Evolutionary conservation across 768 basidiomycete species (phyloP).

Genomic region (Boletus tomentosulus): DNA sequence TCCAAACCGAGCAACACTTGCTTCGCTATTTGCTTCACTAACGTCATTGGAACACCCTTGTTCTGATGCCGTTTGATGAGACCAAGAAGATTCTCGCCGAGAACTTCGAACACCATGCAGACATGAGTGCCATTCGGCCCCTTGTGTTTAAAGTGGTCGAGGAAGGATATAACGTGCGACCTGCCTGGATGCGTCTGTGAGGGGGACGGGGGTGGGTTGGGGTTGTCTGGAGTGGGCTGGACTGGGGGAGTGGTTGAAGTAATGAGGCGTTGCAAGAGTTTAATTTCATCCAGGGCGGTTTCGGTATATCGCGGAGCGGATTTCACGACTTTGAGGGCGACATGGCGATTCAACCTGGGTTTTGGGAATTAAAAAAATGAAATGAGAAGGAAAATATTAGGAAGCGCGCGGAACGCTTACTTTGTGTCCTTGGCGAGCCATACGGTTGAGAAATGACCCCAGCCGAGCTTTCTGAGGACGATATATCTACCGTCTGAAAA

Average conservation of each 20-base stretch:
- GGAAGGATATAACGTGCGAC: slow-evolving; percentile 93
- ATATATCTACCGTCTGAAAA: slow-evolving; percentile 86
- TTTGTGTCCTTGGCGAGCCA: slow-evolving; percentile 85
- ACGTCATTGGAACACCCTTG: slow-evolving; percentile 89
- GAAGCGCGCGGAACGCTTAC: slow-evolving; percentile 39
- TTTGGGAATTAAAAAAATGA: slow-evolving; percentile 13
- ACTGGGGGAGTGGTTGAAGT: slow-evolving; percentile 65
- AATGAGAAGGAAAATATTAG: not conserved
- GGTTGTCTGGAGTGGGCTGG: slow-evolving; percentile 44
- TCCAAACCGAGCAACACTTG: slow-evolving; percentile 93
- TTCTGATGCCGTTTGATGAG: slow-evolving; percentile 98
- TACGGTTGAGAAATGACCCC: slow-evolving; percentile 93
- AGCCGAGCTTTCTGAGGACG: slow-evolving; percentile 92
- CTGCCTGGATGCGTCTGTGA: slow-evolving; percentile 80
- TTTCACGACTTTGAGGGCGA: slow-evolving; percentile 98
- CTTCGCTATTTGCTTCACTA: slow-evolving; percentile 96
- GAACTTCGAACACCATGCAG: slow-evolving; percentile 99
- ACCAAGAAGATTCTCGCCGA: slow-evolving; percentile 93
- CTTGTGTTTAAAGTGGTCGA: slow-evolving; percentile 95
- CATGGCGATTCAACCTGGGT: slow-evolving; percentile 88
- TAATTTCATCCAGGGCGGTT: slow-evolving; percentile 98
- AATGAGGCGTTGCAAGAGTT: slow-evolving; percentile 92
- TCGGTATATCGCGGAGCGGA: slow-evolving; percentile 96
- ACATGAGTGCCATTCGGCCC: slow-evolving; percentile 97
- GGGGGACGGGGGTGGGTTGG: slow-evolving; percentile 47